Evolutionary conservation across 1,139 yeast genomes (phyloP), one percentile per base, ranked within the genome.

Genomic region (Pichia inconspicua): DNA sequence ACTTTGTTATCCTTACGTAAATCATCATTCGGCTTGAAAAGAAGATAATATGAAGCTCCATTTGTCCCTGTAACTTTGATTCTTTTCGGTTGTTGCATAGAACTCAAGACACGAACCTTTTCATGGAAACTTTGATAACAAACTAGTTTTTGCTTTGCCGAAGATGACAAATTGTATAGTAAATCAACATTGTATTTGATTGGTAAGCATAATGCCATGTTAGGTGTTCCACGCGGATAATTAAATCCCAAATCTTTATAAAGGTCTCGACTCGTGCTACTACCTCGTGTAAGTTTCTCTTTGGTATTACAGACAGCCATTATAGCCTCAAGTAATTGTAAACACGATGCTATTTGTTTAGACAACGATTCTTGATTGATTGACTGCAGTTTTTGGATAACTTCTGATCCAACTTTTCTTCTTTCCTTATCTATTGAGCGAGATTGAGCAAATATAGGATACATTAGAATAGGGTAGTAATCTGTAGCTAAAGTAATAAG

Each of bases 1-100:
- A 92, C 78, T 56, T 95, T 84, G 5, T 96, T 95, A 69, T 94
- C 99, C 62, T 94, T 95, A 56, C 98, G 71, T 11, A 95, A 82
- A 67, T 94, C 98, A 64, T 94, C 99, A 54, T 82, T 77, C 9
- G 81, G 78, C 63, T 94, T 94, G 56, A 95, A 83, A 70, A 94
- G 74, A 30, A 94, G 73, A 34, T 82, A 77, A 63, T 89, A 90
- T 0, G 71, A 65, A 14, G 68, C 65, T 11, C 92, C 92, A 67
- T 92, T 88, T 1, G 87, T 80, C 0, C 97, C 98, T 45, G 80
- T 68, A 2, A 92, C 69, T 4, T 80, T 78, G 5, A 94, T 71
- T 55, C 86, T 84, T 55, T 89, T 78, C 0, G 98, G 99, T 68
- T 78, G 81, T 63, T 90, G 97, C 64, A 92, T 71, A 0, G 97